Conservation (phyloP, 352 stramenopile species). For the Nothophytophthora sp. region DNA sequence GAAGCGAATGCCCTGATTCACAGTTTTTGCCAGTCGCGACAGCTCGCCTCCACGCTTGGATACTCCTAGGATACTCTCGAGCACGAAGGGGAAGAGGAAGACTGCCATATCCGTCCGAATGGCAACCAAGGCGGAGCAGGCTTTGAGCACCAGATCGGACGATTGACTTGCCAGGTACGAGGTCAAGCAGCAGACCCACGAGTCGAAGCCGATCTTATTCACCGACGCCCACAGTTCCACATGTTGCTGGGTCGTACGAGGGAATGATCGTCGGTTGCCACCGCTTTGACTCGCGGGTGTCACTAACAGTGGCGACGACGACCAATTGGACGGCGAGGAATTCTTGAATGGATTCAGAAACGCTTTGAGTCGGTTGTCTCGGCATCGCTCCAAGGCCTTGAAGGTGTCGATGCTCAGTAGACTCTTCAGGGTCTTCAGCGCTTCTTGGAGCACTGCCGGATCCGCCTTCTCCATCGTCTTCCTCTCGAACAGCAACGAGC, state of each 20-base stretch:
- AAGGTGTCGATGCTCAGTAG: constrained; percentile 45
- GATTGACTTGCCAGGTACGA: constrained; percentile 39
- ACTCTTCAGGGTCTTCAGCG: constrained; percentile 47
- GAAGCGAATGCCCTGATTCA: constrained; percentile 43
- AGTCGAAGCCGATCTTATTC: constrained; percentile 36
- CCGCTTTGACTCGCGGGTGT: neutral
- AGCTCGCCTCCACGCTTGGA: constrained; percentile 1
- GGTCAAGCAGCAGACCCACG: constrained; percentile 62
- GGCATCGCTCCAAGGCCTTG: constrained; percentile 48
- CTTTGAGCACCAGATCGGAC: constrained; percentile 48
- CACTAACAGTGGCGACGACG: constrained; percentile 14
- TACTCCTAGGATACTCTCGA: constrained; percentile 41
- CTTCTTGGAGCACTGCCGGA: constrained; percentile 42
- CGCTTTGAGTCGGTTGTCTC: constrained; percentile 66
- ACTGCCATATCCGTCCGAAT: constrained; percentile 61
- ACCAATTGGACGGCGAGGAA: constrained; percentile 61
- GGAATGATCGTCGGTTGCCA: neutral
- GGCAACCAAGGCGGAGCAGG: constrained; percentile 40
- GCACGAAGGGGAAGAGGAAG: constrained; percentile 75
- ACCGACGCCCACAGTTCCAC: constrained; percentile 46
- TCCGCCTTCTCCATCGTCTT: constrained; percentile 10
- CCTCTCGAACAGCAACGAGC: constrained; percentile 69
- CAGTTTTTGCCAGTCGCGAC: constrained; percentile 19
- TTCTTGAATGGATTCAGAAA: constrained; percentile 58
- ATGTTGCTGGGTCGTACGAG: constrained; percentile 17